Evolutionary conservation across 768 basidiomycete genomes (phyloP), one percentile per base, ranked within the genome.

Genomic region (Mycena floridula): DNA sequence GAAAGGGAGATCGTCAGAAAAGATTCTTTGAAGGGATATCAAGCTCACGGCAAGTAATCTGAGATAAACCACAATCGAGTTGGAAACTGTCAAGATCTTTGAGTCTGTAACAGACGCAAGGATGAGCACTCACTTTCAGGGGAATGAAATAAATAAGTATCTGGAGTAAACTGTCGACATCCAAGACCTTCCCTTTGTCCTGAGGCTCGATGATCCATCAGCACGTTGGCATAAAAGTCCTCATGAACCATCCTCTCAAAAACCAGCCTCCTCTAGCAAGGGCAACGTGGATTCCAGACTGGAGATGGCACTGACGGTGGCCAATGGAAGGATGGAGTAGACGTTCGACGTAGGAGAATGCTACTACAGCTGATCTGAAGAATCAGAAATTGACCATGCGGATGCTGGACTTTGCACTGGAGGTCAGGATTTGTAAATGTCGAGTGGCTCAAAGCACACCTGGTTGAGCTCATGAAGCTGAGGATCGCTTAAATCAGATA

Each of bases 321-420:
- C 76, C 13, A 73, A 41, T 4, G 68, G 62, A 12, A 55, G 63
- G 43, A 27, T 70, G 64, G 20, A 89, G 55, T 23, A 94, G 69
- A n/a, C 77, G 72, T 40, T 89, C 79, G 25, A 94, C 65, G 58
- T 86, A 91, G 5, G 89, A 81, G 52, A 89, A 90, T 6, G 81
- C 88, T 41, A n/a, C n/a, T n/a, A 93, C 70, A 9, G 91, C 91
- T 90, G 59, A 46, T 35, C 15, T 49, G 41, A 47, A 51, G 46
- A 51, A 49, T 54, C 43, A 41, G 50, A 52, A 46, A 53, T 49
- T 42, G 44, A 37, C 37, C 25, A 35, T 37, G 30, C 44, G 20
- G 40, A 18, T 38, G 27, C 50, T 32, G 7, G 20, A 27, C 38
- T 21, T 42, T 46, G 25, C 27, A 35, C 23, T 38, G 8, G 15